Conservation (phyloP, 805 yeast genomes). For the Millerozyma acaciae region DNA sequence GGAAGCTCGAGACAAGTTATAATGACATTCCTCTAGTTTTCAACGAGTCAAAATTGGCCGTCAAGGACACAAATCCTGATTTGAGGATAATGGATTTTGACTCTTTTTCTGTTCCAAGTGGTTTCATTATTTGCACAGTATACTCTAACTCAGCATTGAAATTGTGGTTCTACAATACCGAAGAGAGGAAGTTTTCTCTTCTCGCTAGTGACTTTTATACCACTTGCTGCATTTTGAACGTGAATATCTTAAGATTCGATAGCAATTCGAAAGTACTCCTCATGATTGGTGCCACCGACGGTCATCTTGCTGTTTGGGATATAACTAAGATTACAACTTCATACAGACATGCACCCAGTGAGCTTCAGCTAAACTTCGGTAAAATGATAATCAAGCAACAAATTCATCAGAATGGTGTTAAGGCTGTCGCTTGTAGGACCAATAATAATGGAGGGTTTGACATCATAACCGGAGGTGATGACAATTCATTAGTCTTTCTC, state of each 20-base stretch:
- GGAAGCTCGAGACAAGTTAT: conserved; percentile 52
- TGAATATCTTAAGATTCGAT: conserved; percentile 37
- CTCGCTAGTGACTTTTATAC: conserved; percentile 52
- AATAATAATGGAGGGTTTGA: conserved; percentile 12
- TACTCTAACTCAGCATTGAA: conserved; percentile 83
- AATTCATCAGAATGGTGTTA: conserved; percentile 84
- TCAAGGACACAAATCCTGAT: conserved; percentile 64
- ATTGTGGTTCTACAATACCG: conserved; percentile 51
- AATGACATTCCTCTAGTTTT: conserved; percentile 42
- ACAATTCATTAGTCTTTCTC: conserved; percentile 56
- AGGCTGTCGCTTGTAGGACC: conserved; percentile 44
- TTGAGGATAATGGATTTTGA: conserved; percentile 87
- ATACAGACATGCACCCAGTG: too few relatives aligned
- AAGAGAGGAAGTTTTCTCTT: conserved; percentile 35
- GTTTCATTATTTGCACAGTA: conserved; percentile 60
- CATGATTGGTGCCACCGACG: conserved; percentile 77
- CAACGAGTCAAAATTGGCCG: conserved; percentile 51
- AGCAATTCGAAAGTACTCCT: conserved; percentile 26
- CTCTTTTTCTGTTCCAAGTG: conserved; percentile 36
- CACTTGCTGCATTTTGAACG: conserved; percentile 74
- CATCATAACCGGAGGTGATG: conserved; percentile 87
- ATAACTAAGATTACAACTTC: conserved; percentile 26
- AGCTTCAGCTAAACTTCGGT: too few relatives aligned
- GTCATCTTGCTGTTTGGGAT: conserved; percentile 63
- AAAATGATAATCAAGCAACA: conserved; percentile 38